Evolutionary conservation across 2,329 filamentous ascomycete genomes (phyloP), one percentile per base, ranked within the genome.

Genomic region (Aschersonia sp.): DNA sequence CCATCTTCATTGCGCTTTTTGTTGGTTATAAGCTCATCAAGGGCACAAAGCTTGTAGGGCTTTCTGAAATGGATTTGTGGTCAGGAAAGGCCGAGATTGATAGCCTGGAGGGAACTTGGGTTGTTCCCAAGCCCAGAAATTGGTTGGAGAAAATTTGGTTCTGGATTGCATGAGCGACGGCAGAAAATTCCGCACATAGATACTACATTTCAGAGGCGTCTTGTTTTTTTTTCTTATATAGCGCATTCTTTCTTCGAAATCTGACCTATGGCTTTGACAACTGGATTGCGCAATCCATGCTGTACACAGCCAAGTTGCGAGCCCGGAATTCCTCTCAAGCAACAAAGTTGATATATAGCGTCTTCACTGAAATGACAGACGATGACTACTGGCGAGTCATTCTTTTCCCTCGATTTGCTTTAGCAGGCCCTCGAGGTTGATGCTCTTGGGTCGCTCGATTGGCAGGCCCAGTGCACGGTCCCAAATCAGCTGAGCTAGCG

Each of bases 371-470:
- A 22, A 2, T 22, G 22, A 22, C 22, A 22, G 22, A 22, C 4
- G 22, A 22, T 22, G 22, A 22, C 22, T 22, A 22, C 22, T 22
- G 4, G 22, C 32, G 11, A n/a, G 11, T 8, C 30, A 29, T 44
- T 61, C 72, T 52, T 68, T 56, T 30, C 62, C 61, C 62, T 76
- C 73, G 35, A 73, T 76, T 60, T 77, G 64, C 65, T 89, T 83
- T 55, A 95, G 69, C 55, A 98, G 70, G 9, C 90, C 90, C 64
- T 86, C 76, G 48, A 98, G 72, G 68, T 95, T 92, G 63, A 97
- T 94, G 67, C 87, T 94, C 84, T 98, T 98, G 45, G 92, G 92
- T 52, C 90, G 76, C 79, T 98, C 92, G 60, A 98, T 98, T 9
- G 92, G 92, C 62, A 97, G 72, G 47, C 92, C 92, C 52, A 98